Conservation (phyloP, 129 eudicot genomes). For the Apium graveolens region DNA sequence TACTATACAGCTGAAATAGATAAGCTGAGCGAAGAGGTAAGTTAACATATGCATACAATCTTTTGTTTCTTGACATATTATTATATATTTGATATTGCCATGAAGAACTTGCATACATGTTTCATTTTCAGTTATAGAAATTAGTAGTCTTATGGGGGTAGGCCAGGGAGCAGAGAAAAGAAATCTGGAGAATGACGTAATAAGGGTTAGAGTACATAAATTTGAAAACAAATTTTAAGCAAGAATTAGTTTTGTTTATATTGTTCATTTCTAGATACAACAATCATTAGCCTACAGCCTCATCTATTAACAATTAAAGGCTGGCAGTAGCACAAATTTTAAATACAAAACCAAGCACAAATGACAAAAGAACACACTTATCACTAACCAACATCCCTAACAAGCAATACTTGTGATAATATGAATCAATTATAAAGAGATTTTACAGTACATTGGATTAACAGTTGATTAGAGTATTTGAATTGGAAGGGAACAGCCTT, state of each 20-base stretch:
- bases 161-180: neutral
- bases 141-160: neutral
- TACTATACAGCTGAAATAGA: slow-evolving; percentile 58
- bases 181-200: neutral
- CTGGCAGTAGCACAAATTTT: neutral
- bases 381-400: neutral
- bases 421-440: neutral
- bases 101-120: neutral
- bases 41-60: slow-evolving; percentile 7
- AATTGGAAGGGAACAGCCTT: neutral
- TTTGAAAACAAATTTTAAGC: neutral
- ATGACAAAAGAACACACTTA: neutral
- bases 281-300: neutral
- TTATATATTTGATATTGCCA: neutral
- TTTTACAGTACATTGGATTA: neutral
- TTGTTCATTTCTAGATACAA: neutral
- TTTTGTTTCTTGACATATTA: neutral
- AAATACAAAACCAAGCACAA: neutral
- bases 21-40: slow-evolving; percentile 53
- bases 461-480: neutral
- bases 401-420: neutral
- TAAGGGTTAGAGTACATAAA: neutral
- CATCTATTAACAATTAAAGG: neutral
- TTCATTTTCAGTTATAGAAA: neutral
- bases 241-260: neutral